Conservation (phyloP, 2,329 filamentous ascomycete genomes). For the Fonsecaea erecta region DNA sequence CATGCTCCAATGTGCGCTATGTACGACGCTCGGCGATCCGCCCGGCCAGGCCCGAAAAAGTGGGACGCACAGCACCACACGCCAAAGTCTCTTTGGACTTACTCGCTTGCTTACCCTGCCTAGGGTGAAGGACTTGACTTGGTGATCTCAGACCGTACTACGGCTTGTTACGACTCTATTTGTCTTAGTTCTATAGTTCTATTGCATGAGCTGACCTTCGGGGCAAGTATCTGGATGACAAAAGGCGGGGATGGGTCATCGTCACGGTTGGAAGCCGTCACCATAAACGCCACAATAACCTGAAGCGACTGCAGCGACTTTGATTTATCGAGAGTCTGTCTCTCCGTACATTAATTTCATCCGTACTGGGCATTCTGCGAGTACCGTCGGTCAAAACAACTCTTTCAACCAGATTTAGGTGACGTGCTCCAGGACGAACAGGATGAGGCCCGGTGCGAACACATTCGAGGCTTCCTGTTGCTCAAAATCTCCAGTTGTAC, state of each 20-base stretch:
- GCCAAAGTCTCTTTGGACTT: slow-evolving; percentile 1
- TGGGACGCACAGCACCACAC: background rate
- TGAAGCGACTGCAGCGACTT: background rate
- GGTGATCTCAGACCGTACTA: background rate
- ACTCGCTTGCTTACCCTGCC: background rate
- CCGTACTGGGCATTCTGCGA: background rate
- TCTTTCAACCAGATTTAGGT: slow-evolving; percentile 4
- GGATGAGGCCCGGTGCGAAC: background rate
- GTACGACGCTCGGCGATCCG: background rate
- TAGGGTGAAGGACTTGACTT: background rate
- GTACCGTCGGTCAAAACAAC: background rate
- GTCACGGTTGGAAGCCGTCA: slow-evolving; percentile 1
- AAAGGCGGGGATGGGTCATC: background rate
- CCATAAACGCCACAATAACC: background rate
- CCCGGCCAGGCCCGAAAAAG: background rate
- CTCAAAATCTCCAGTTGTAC: background rate
- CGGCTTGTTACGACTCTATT: slow-evolving; percentile 1
- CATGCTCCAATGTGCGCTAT: background rate
- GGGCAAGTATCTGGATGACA: background rate
- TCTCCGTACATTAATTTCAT: background rate
- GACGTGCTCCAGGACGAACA: background rate
- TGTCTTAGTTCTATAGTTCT: slow-evolving; percentile 2
- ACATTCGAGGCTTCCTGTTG: background rate
- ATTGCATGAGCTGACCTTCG: slow-evolving; percentile 3
- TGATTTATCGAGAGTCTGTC: background rate